These are phyloP conservation scores for Linderniella brevidens DNA, from an alignment of 257 asterid genomes.

Conservation along the genomic window DNA sequence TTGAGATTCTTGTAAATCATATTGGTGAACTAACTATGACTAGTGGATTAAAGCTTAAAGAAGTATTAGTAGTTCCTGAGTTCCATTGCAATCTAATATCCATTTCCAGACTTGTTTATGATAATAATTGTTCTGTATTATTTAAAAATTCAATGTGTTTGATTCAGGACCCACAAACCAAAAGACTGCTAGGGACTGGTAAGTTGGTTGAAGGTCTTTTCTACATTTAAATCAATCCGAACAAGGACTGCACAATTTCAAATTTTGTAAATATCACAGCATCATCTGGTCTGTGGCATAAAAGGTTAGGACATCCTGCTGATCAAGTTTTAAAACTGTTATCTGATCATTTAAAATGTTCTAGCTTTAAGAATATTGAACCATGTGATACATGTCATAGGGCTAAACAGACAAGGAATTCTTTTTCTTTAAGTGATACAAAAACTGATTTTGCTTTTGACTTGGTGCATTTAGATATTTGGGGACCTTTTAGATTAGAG, in stretches of 20 bases:
- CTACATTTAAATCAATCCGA: neutral
- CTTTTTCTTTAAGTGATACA: neutral
- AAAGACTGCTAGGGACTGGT: neutral
- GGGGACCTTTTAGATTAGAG: neutral
- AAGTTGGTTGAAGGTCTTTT: neutral
- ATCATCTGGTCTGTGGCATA: neutral
- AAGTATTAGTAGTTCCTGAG: conserved; percentile 1
- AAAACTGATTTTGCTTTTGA: neutral
- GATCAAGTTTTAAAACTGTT: neutral
- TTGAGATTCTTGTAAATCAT: neutral
- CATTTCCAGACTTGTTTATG: neutral
- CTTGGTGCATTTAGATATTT: neutral
- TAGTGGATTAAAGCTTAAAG: neutral
- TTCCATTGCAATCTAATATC: neutral
- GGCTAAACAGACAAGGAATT: neutral
- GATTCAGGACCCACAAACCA: neutral
- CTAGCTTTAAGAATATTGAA: neutral
- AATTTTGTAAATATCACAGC: neutral
- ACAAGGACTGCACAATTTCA: neutral
- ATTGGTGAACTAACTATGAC: neutral
- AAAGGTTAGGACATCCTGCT: neutral
- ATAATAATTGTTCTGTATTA: neutral
- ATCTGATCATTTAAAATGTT: neutral
- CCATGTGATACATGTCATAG: neutral
- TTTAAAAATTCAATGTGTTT: neutral